Base-by-base conservation (phyloP, 2,329 filamentous ascomycete genomes). In the Stenocarpella maydis region DNA sequence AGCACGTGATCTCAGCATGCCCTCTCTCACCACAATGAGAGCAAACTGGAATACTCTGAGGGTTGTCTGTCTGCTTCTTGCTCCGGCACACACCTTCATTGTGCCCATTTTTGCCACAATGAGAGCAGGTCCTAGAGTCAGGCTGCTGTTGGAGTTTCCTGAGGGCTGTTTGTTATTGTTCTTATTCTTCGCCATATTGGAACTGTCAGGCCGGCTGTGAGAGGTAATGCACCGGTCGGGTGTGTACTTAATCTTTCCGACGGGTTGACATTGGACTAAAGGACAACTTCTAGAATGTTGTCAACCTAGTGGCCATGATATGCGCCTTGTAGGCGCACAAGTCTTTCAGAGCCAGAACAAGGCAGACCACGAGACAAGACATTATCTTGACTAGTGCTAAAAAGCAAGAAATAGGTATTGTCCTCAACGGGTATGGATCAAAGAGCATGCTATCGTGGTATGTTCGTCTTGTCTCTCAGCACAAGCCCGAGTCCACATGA, bases 21-120 rank as follows among this genome's bases (percentile, higher is more conserved):
- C 50, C 65, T 10, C 34, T 43, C 39, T 19, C 19, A 7, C 39
- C 39, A 19, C 39, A 43, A 43, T 43, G 15, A 19, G 39, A 43
- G 15, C 39, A 43, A 3, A 1, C n/a, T n/a, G n/a, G n/a, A n/a
- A n/a, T n/a, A n/a, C n/a, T n/a, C n/a, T 12, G 5, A 17, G 21
- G 31, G 4, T 34, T 9, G 31, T 34, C 9, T 19, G 39, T 3
- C 24, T 43, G 28, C 17, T 45, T 45, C 4, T 60, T 21, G 17
- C 19, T 28, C 43, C 34, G 34, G 34, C 34, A 37, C 9, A 37
- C 34, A 37, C 34, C 12, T 37, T 39, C 41, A 0, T 34, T 21
- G 12, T 69, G 67, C 21, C 58, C 67, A n/a, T 47, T 41, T 21
- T 41, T 39, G 17, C 58, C 41, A 24, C 58, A 61, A 21, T 61